These are phyloP conservation scores for Takashimella tepidaria DNA, from an alignment of 1,284 basidiomycete genomes.

Conservation along the genomic window DNA sequence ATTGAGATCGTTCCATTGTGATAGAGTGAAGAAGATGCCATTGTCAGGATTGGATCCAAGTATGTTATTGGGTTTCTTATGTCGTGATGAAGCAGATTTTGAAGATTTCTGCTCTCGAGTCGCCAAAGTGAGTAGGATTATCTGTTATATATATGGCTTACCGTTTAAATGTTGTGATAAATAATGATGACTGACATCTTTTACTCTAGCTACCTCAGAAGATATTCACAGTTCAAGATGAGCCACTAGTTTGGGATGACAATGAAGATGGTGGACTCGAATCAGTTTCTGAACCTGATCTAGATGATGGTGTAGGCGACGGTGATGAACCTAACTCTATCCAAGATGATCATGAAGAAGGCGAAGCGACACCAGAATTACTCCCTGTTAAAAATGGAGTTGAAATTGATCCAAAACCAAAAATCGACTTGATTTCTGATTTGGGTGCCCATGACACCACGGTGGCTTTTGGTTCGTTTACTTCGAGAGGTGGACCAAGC, in stretches of 20 bases:
- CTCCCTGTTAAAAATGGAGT: neutral
- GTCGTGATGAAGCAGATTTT: constrained; percentile 76
- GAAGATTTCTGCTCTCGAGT: constrained; percentile 70
- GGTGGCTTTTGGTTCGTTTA: too few relatives aligned
- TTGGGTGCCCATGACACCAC: too few relatives aligned
- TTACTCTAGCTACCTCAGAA: constrained; percentile 61
- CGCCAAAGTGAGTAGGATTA: constrained; percentile 54
- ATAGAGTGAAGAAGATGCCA: constrained; percentile 87
- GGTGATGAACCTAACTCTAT: constrained; percentile 5
- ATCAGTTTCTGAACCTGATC: constrained; percentile 63
- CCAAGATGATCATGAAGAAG: constrained; percentile 1
- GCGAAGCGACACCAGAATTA: neutral
- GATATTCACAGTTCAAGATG: constrained; percentile 77
- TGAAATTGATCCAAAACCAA: too few relatives aligned
- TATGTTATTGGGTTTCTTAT: constrained; percentile 91
- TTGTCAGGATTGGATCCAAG: constrained; percentile 87
- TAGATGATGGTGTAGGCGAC: constrained; percentile 8
- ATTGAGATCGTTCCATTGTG: constrained; percentile 87
- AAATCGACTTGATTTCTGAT: too few relatives aligned
- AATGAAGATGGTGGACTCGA: constrained; percentile 70
- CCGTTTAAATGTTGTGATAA: too few relatives aligned
- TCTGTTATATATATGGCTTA: constrained; percentile 2
- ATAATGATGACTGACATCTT: too few relatives aligned
- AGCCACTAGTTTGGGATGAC: constrained; percentile 73
- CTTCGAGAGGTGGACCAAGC: too few relatives aligned